Evolutionary conservation across 1,284 basidiomycete species (phyloP).

Genomic region (Boletus semigastroideus): DNA sequence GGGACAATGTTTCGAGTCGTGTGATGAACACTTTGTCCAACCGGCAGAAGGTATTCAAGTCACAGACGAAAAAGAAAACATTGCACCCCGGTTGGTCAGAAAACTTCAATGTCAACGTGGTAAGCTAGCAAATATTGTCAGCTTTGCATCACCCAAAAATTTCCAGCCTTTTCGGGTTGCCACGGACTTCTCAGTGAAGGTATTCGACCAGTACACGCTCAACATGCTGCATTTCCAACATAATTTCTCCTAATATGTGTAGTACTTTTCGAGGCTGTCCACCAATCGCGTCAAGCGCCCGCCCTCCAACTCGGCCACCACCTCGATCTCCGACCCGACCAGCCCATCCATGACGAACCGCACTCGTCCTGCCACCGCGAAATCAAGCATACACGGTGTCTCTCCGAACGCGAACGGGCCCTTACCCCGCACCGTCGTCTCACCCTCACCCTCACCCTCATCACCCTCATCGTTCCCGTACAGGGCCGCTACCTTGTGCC

Average conservation of each 20-base stretch:
- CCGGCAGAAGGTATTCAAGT: conserved; percentile 82
- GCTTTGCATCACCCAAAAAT: neutral
- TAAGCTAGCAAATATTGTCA: conserved; percentile 39
- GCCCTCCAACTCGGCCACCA: conserved; percentile 10
- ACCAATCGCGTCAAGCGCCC: conserved; percentile 13
- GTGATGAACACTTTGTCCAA: conserved; percentile 45
- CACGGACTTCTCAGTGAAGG: conserved; percentile 78
- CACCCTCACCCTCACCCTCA: neutral
- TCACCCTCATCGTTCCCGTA: conserved; percentile 2
- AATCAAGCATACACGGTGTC: conserved; percentile 23
- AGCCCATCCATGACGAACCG: conserved; percentile 16
- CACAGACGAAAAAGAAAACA: conserved; percentile 90
- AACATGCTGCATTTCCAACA: neutral
- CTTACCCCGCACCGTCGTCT: neutral
- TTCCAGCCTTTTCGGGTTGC: conserved; percentile 77
- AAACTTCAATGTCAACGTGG: conserved; percentile 69
- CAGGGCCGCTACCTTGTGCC: conserved; percentile 6
- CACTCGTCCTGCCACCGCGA: conserved; percentile 19
- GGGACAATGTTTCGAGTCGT: too few relatives aligned
- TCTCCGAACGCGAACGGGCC: conserved; percentile 20
- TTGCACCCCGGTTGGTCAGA: conserved; percentile 85
- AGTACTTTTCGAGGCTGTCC: conserved; percentile 18
- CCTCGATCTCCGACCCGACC: conserved; percentile 7
- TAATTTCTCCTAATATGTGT: neutral
- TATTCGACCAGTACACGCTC: conserved; percentile 67